Conservation (phyloP, 352 stramenopile genomes). For the Phytophthora brassicae region DNA sequence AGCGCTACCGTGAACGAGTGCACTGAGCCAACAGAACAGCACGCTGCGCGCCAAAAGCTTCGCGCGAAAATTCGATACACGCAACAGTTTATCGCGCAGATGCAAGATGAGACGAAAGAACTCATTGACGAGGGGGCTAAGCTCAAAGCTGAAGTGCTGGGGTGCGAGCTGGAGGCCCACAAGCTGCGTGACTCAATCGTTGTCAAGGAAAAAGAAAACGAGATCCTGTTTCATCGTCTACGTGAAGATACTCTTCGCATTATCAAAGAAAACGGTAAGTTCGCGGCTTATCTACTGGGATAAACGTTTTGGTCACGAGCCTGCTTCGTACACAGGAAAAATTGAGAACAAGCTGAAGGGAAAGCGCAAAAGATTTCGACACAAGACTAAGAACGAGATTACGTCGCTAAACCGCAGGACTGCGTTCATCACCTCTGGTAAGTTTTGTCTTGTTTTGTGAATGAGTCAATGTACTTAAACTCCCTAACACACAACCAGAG, state of each 20-base stretch:
- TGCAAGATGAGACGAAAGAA: slow-evolving; percentile 33
- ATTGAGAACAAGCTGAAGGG: slow-evolving; percentile 41
- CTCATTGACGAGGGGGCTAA: slow-evolving; percentile 27
- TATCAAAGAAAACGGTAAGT: slow-evolving; percentile 44
- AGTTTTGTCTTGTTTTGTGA: too few relatives aligned
- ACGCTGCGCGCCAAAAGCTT: slow-evolving; percentile 43
- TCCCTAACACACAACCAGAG: slow-evolving; percentile 25
- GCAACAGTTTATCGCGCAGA: slow-evolving; percentile 40
- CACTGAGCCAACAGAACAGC: slow-evolving; percentile 20
- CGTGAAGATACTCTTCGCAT: slow-evolving; percentile 35
- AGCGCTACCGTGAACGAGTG: slow-evolving; percentile 20
- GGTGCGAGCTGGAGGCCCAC: slow-evolving; percentile 25
- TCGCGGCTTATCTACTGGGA: too few relatives aligned
- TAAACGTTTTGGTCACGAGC: too few relatives aligned
- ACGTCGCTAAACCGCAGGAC: slow-evolving; percentile 43
- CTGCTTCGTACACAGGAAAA: slow-evolving; percentile 39
- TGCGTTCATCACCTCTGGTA: slow-evolving; percentile 40
- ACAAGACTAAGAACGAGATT: slow-evolving; percentile 52
- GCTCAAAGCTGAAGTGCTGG: slow-evolving; percentile 32
- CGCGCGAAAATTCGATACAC: slow-evolving; percentile 48
- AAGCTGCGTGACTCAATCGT: slow-evolving; percentile 35
- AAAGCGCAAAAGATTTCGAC: slow-evolving; percentile 46
- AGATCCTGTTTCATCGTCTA: slow-evolving; percentile 32
- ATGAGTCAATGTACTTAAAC: slow-evolving; percentile 8
- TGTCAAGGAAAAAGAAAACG: slow-evolving; percentile 41